Base-by-base conservation (phyloP, 805 yeast genomes). In the Cephaloascus albidus region DNA sequence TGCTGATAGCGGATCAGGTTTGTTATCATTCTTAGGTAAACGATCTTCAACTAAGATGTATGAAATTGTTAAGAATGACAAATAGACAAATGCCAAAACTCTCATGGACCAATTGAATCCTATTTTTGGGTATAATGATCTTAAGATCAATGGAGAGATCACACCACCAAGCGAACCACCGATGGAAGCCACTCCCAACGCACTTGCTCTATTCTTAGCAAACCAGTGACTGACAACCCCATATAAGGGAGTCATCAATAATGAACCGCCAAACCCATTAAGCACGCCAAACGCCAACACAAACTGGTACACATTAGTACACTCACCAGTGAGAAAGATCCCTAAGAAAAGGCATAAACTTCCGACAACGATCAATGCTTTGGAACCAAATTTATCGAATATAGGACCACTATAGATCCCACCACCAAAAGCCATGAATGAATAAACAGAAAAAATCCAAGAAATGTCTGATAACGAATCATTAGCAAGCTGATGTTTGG, bases 141-240 rank as follows among this genome's bases (percentile, higher is more conserved):
- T 58, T 42, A 78, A 54, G 53, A 75, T 56, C 31, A 79, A 54
- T 1, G 87, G 85, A 51, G 76, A 72, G 4, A 78, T 50, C 10
- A 78, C 63, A 3, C 87, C 88, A 2, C 86, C 87, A 4, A 77
- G 55, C 3, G 83, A 74, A 1, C 85, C 85, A 2, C 86, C 87
- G 8, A 76, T 57, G 40, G 81, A 74, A 3, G 81, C 80, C 3
- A 78, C 45, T 0, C 86, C 85, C 28, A 77, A 61, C 4, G 81
- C 84, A 40, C 67, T 51, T 0, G 81, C 86, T 43, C 85, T 63
- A 41, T 68, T 72, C 18, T 56, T 60, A 41, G 60, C 52, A 48
- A 81, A 82, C 75, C 81, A 81, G 47, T 82, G 88, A 33, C 79
- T 70, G 4, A 77, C 57, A 10, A 70, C 76, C 2, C 80, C 72